Base-by-base conservation (phyloP, 108 stramenopile species). In the Chaetoceros muelleri region DNA sequence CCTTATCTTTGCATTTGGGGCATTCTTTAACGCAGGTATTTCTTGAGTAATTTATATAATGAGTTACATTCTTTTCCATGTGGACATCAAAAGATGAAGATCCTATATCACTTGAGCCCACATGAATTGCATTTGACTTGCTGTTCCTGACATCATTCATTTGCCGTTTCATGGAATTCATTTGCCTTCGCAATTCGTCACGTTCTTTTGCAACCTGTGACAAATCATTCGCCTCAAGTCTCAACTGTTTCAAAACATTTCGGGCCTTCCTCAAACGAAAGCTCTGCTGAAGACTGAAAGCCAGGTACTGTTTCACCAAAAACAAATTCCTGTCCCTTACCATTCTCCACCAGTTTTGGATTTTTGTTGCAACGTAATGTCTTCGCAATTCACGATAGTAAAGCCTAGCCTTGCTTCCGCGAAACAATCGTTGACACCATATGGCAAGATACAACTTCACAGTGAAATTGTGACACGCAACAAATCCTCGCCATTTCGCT, bases 191-290 rank as follows among this genome's bases (percentile, higher is more conserved):
- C 51, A 80, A 69, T n/a, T 57, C 46, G 56, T 84, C 76, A 29
- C 82, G 47, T 59, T 86, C 84, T 18, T 54, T 53, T 7, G 67
- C 71, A 40, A 82, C 69, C 28, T 48, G 46, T 28, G 46, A 48
- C 46, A 84, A 45, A 51, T 80, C 73, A 31, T 66, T 68, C 16
- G 82, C 87, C 47, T 78, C 75, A 52, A 53, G 67, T 28, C 73
- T 54, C 28, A 74, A 65, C 27, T 68, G 58, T 24, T 56, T 52
- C 26, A 80, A 34, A 3, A 58, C 58, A 18, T 24, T 50, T 22
- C 48, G 59, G 0, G 83, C 73, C 5, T 26, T 34, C 30, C 61
- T 31, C n/a, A 55, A 17, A 46, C 87, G 65, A 62, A 69, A 65
- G 19, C 28, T 50, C 27, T 70, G 66, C 54, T 89, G 87, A 1